Evolutionary conservation across 768 basidiomycete genomes (phyloP).

Genomic region (Saitozyma podzolica): DNA sequence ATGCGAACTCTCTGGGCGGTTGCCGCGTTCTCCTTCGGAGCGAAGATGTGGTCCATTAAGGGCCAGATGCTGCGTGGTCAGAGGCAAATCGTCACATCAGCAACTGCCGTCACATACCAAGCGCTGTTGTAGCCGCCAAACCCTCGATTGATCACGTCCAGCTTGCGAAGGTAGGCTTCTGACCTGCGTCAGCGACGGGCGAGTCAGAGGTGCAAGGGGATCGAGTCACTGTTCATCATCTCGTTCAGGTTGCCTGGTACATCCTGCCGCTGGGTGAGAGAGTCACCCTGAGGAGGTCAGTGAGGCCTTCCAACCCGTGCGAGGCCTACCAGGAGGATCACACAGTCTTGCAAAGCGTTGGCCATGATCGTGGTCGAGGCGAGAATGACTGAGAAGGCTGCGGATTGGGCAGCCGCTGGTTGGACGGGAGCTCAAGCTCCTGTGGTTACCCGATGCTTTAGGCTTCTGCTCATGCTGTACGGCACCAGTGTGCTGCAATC

Average conservation of each 20-base stretch:
- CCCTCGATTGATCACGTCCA: slow-evolving; percentile 33
- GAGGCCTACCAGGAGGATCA: slow-evolving; percentile 21
- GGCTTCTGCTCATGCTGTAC: too few relatives aligned
- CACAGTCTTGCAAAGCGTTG: slow-evolving; percentile 22
- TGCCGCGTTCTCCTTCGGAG: not conserved
- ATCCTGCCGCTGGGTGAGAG: slow-evolving; percentile 25
- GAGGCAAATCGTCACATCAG: not conserved
- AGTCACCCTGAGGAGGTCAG: slow-evolving; percentile 15
- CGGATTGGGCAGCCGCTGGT: too few relatives aligned
- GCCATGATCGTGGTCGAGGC: slow-evolving; percentile 16
- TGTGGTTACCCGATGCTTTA: too few relatives aligned
- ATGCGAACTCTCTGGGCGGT: slow-evolving; percentile 1
- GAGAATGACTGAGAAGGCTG: too few relatives aligned
- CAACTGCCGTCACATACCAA: slow-evolving; percentile 3
- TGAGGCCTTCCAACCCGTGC: not conserved
- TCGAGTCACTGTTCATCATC: slow-evolving; percentile 16
- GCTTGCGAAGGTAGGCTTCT: slow-evolving; percentile 20
- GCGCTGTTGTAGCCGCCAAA: slow-evolving; percentile 35
- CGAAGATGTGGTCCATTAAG: slow-evolving; percentile 9
- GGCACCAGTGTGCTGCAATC: too few relatives aligned
- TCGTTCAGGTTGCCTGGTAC: slow-evolving; percentile 16
- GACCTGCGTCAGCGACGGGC: not conserved
- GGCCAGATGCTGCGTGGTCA: not conserved
- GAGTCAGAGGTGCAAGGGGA: not conserved
- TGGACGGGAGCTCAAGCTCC: too few relatives aligned